phyloP scores from a whole-genome alignment of 345 rosid species.

The Corchorus capsularis region DNA sequence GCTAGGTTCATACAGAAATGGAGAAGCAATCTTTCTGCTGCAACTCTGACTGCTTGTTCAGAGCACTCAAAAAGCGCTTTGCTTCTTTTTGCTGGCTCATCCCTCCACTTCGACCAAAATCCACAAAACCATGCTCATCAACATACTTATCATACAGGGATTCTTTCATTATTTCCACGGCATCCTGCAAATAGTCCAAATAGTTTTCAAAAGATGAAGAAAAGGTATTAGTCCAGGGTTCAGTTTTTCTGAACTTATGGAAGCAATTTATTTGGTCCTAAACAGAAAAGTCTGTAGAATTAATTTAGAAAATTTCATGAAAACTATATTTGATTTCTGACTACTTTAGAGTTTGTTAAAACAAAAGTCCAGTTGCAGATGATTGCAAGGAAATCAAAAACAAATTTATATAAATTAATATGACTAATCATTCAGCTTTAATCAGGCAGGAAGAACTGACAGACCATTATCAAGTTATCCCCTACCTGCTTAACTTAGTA shows the following conservation, averaged over 20 bases:
- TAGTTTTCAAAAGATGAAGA: background rate
- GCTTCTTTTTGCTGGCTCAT: slow-evolving; percentile 99
- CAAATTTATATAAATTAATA: background rate
- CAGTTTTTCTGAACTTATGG: background rate
- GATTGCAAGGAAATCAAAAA: background rate
- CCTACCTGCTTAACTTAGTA: slow-evolving; percentile 2
- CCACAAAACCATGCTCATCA: slow-evolving; percentile 90
- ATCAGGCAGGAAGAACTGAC: slow-evolving; percentile 12
- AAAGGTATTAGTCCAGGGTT: background rate
- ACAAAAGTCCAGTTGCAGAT: background rate
- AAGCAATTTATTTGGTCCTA: background rate
- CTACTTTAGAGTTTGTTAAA: background rate
- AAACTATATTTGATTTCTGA: background rate
- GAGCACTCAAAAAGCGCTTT: slow-evolving; percentile 85
- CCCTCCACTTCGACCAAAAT: slow-evolving; percentile 92
- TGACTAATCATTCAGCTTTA: background rate
- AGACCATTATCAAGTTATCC: slow-evolving; percentile 12
- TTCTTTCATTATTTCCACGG: slow-evolving; percentile 94
- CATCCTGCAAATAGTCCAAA: slow-evolving; percentile 62
- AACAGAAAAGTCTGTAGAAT: background rate
- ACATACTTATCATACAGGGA: slow-evolving; percentile 89
- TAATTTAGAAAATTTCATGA: background rate
- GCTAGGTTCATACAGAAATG: slow-evolving; percentile 57
- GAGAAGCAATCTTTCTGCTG: slow-evolving; percentile 87
- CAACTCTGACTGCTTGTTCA: slow-evolving; percentile 83